Evolutionary conservation across 495 filamentous ascomycete genomes (phyloP).

Genomic region (Tuber magnatum): DNA sequence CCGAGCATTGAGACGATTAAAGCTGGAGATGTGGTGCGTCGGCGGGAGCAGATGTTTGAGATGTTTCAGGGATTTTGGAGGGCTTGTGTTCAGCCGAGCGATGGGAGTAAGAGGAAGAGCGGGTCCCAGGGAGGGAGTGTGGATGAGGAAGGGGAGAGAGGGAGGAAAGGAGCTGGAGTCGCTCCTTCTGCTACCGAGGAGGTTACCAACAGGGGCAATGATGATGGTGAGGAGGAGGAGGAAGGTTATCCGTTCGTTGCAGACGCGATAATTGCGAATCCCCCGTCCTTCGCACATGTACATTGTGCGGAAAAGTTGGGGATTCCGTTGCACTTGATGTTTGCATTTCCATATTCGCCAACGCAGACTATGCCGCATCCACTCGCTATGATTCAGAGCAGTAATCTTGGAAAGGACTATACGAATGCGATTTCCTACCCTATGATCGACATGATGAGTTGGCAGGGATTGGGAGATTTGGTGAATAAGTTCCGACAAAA

Average conservation of each 20-base stretch:
- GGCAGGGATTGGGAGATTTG: slow-evolving; percentile 57
- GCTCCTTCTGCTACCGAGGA: background rate
- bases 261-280: slow-evolving; percentile 66
- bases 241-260: slow-evolving; percentile 52
- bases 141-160: background rate
- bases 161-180: background rate
- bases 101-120: slow-evolving; percentile 37
- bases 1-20: slow-evolving; percentile 58
- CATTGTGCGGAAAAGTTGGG: slow-evolving; percentile 61
- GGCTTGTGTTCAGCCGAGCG: slow-evolving; percentile 52
- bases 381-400: slow-evolving; percentile 59
- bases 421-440: slow-evolving; percentile 70
- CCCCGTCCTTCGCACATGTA: slow-evolving; percentile 59
- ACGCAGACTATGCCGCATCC: slow-evolving; percentile 66
- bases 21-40: slow-evolving; percentile 56
- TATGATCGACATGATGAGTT: slow-evolving; percentile 61
- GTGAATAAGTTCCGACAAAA: slow-evolving; percentile 58
- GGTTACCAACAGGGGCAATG: background rate
- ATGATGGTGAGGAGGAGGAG: slow-evolving; percentile 5
- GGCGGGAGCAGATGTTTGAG: slow-evolving; percentile 55
- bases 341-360: slow-evolving; percentile 60
- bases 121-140: slow-evolving; percentile 17
- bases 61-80: slow-evolving; percentile 59
- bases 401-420: slow-evolving; percentile 55
- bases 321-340: slow-evolving; percentile 61